Conservation (phyloP, 2,329 filamentous ascomycete genomes). For the Chaetoscypha palmicola region DNA sequence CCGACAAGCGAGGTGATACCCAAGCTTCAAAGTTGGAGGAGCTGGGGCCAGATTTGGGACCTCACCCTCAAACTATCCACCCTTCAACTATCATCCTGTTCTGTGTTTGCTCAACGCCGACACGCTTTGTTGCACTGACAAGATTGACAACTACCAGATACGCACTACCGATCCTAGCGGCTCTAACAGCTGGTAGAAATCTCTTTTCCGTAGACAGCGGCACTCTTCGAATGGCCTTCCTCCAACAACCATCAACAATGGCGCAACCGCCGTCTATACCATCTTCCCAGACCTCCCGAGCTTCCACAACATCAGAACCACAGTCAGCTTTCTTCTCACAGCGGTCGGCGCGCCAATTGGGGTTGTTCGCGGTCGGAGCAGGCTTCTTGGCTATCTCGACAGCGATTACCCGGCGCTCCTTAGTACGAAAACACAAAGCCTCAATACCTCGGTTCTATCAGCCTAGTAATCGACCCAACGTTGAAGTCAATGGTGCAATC, state of each 20-base stretch:
- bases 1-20: too few species aligned
- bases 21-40: too few species aligned
- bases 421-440: slow-evolving; percentile 54
- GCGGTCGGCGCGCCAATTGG: slow-evolving; percentile 47
- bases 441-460: slow-evolving; percentile 66
- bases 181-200: too few species aligned
- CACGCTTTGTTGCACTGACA: too few species aligned
- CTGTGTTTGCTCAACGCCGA: too few species aligned
- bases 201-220: too few species aligned
- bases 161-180: too few species aligned
- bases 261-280: slow-evolving; percentile 9
- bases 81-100: too few species aligned
- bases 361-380: slow-evolving; percentile 67
- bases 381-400: slow-evolving; percentile 68
- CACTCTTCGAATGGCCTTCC: slow-evolving; percentile 20
- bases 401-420: slow-evolving; percentile 62
- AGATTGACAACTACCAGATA: too few species aligned
- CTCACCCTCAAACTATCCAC: too few species aligned
- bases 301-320: slow-evolving; percentile 9
- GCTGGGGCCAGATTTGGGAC: too few species aligned
- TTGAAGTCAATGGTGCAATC: slow-evolving; percentile 52
- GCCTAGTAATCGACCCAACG: slow-evolving; percentile 48
- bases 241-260: slow-evolving; percentile 17
- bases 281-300: slow-evolving; percentile 6
- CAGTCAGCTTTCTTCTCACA: slow-evolving; percentile 27